Percentiles rank a stretch among this genome's conserved stretches.
phyloP scores from a whole-genome alignment of 1,284 basidiomycete species.

The Trichosporon inkin region DNA sequence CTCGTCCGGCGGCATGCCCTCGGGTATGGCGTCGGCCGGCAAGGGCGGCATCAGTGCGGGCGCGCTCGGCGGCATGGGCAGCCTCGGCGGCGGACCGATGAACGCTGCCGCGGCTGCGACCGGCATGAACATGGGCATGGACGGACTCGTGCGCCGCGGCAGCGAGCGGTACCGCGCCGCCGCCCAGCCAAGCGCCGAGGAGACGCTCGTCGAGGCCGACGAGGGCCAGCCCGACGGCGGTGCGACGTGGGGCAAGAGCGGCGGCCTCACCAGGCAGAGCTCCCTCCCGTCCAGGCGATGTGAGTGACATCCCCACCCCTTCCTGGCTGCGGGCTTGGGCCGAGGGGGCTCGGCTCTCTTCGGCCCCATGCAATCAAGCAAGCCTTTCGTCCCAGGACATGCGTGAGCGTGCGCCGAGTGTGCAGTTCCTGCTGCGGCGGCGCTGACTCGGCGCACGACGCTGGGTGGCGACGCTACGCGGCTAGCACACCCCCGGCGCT shows the following conservation, averaged over 20 bases:
- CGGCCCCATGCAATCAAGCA: neutral
- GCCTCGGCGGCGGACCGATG: constrained; percentile 9
- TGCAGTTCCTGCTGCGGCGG: no score
- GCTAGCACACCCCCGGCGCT: neutral
- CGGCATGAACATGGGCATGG: constrained; percentile 1
- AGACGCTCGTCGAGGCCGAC: constrained; percentile 31
- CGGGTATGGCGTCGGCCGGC: constrained; percentile 14
- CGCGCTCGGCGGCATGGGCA: neutral
- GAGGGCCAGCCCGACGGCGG: constrained; percentile 26
- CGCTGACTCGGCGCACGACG: no score
- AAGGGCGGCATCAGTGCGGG: neutral
- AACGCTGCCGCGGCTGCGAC: neutral
- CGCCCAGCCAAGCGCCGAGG: constrained; percentile 31
- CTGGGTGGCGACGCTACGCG: neutral
- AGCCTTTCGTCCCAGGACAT: neutral
- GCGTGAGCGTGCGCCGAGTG: neutral
- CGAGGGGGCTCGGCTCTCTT: neutral
- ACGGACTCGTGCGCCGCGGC: constrained; percentile 23
- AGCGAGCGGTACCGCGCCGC: constrained; percentile 27
- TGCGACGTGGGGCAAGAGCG: constrained; percentile 32
- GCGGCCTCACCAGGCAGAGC: constrained; percentile 40
- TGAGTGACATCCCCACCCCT: constrained; percentile 22
- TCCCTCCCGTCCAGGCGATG: constrained; percentile 41
- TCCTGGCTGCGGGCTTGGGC: neutral
- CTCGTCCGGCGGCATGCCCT: constrained; percentile 7